phyloP scores from a whole-genome alignment of 768 basidiomycete genomes.

The Phaeolepiota aurea region DNA sequence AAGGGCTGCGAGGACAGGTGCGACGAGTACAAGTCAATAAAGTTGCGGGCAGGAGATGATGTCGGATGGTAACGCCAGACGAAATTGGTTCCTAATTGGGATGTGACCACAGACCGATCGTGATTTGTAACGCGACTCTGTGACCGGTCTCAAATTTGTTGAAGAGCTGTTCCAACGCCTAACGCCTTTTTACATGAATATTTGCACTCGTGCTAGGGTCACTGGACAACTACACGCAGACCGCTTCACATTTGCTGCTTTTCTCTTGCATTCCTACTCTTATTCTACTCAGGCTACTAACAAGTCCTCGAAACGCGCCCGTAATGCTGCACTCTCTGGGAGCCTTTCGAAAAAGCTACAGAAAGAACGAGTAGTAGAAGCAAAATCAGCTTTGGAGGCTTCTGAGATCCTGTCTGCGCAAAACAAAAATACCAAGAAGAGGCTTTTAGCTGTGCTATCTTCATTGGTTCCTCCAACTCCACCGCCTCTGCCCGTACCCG shows the following conservation, averaged over 20 bases:
- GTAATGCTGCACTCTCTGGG: not conserved
- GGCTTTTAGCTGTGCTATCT: not conserved
- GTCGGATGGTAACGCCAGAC: no score
- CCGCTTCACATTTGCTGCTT: not conserved
- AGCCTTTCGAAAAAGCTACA: not conserved
- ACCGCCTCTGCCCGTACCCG: not conserved
- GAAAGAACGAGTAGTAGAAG: not conserved
- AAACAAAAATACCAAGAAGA: not conserved
- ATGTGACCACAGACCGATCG: not conserved
- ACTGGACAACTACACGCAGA: not conserved
- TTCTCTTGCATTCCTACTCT: not conserved
- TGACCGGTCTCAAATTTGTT: not conserved
- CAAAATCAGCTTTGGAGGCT: not conserved
- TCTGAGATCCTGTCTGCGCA: not conserved
- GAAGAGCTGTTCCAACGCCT: not conserved
- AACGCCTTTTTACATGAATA: not conserved
- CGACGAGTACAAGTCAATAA: no score
- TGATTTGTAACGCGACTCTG: not conserved
- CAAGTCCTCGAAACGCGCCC: not conserved
- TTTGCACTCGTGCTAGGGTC: not conserved
- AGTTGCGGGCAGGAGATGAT: no score
- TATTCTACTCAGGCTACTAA: not conserved
- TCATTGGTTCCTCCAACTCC: not conserved
- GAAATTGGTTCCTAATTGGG: not conserved
- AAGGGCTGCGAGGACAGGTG: no score